phyloP scores from a whole-genome alignment of 2,329 filamentous ascomycete species.

The Chaetomium sp. region DNA sequence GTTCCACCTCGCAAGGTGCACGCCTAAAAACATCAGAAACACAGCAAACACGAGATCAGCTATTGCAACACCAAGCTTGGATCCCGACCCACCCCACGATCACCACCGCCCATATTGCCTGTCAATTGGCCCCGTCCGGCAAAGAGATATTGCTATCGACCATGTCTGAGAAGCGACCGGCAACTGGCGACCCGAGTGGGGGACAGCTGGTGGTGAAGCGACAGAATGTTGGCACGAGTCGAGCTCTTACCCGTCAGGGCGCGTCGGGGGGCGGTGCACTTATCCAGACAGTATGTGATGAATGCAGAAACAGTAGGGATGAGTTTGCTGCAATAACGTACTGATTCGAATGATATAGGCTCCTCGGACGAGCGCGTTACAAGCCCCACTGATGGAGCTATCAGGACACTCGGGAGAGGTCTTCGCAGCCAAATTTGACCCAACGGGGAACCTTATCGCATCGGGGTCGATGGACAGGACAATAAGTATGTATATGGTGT shows the following conservation, averaged over 20 bases:
- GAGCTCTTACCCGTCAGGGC: constrained; percentile 46
- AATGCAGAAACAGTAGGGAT: background rate
- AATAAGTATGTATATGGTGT: constrained; percentile 56
- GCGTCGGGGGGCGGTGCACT: constrained; percentile 41
- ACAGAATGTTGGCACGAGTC: constrained; percentile 59
- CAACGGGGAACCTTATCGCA: constrained; percentile 79
- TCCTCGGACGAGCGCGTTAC: constrained; percentile 71
- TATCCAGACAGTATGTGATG: constrained; percentile 43
- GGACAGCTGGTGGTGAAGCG: constrained; percentile 83
- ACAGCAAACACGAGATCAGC: background rate
- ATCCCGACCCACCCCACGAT: background rate
- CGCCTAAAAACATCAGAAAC: no score
- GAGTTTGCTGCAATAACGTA: background rate
- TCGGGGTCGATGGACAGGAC: constrained; percentile 93
- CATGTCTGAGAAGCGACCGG: constrained; percentile 93
- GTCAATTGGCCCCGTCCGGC: background rate
- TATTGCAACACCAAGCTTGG: constrained; percentile 4
- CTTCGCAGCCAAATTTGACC: constrained; percentile 85
- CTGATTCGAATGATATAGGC: constrained; percentile 43
- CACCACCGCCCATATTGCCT: background rate
- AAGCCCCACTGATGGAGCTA: constrained; percentile 91
- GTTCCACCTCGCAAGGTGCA: background rate
- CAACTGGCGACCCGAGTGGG: constrained; percentile 73
- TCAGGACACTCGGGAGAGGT: constrained; percentile 79
- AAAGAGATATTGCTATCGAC: constrained; percentile 5